These are phyloP conservation scores for Gymnopilus dilepis DNA, from an alignment of 768 basidiomycete genomes.

Conservation along the genomic window DNA sequence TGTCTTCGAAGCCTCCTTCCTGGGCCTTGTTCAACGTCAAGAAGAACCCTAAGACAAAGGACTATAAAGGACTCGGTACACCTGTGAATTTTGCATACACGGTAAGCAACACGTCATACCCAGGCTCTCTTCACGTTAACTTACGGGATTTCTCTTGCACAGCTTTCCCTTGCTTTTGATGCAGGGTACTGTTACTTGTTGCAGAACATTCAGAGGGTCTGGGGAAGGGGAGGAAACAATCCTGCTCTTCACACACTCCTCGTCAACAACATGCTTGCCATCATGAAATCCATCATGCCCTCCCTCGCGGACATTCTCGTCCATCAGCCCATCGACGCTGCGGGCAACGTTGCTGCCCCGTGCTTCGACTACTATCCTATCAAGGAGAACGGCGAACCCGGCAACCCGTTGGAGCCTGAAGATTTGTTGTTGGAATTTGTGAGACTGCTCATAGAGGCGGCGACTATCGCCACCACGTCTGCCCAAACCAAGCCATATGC, in stretches of 20 bases:
- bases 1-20: neutral
- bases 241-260: neutral
- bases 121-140: neutral
- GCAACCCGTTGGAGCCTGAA: neutral
- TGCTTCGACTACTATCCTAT: slow-evolving; percentile 12
- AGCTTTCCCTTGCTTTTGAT: slow-evolving; percentile 12
- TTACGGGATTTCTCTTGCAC: neutral
- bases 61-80: neutral
- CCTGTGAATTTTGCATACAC: neutral
- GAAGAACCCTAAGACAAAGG: neutral
- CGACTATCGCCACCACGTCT: neutral
- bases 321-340: neutral
- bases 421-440: neutral
- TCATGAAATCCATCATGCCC: slow-evolving; percentile 6
- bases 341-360: neutral
- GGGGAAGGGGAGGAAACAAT: neutral
- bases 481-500: neutral
- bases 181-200: slow-evolving; percentile 9
- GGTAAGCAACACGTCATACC: neutral
- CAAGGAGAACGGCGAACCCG: neutral
- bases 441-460: neutral
- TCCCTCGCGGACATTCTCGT: slow-evolving; percentile 7
- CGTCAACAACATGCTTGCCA: neutral
- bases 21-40: neutral
- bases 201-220: slow-evolving; percentile 3